Evolutionary conservation across 202 grass and related monocot genomes (phyloP), one percentile per base, ranked within the genome.

Genomic region (Setaria viridis): DNA sequence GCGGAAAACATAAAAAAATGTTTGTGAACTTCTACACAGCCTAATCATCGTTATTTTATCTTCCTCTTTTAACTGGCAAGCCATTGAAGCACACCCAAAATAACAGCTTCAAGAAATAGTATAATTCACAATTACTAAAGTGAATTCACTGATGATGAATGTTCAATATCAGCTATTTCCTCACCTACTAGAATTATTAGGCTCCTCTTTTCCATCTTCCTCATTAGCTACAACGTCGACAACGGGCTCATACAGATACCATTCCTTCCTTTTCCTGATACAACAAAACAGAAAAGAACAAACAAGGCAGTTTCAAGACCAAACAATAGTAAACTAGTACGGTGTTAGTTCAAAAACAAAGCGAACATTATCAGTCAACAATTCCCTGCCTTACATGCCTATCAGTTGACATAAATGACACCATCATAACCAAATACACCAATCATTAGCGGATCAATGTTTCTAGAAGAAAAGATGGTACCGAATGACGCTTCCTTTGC

Each of bases 401-500:
- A 56, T 41, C 8, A 53, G 19, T 19, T 33, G 14, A 17, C 54
- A 65, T 62, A 64, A 34, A 54, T 7, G 16, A 19, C 29, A 43
- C 19, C 4, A 84, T 48, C 13, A 58, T 45, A 83, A 41, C 21
- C 16, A 65, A 77, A 4, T 43, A 19, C 29, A 71, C 0, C 51
- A 45, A 29, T 37, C 72, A 30, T 46, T 13, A 39, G 10, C 35
- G 0, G 4, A 46, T 34, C 35, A 80, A 20, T 13, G 4, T 34
- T 73, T 67, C 67, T 12, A n/a, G 29, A 48, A 34, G 60, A 6
- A 62, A 64, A 45, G 0, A 80, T 56, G 67, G 51, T 83, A 96
- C 93, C 97, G 84, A 78, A 96, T 86, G 21, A 99, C 97, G 3
- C 91, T 95, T 45, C 96, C 96, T 91, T 93, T 96, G 90, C 88